These are phyloP conservation scores for Dothiorella sarmentorum DNA, from an alignment of 2,329 filamentous ascomycete species.

Conservation along the genomic window DNA sequence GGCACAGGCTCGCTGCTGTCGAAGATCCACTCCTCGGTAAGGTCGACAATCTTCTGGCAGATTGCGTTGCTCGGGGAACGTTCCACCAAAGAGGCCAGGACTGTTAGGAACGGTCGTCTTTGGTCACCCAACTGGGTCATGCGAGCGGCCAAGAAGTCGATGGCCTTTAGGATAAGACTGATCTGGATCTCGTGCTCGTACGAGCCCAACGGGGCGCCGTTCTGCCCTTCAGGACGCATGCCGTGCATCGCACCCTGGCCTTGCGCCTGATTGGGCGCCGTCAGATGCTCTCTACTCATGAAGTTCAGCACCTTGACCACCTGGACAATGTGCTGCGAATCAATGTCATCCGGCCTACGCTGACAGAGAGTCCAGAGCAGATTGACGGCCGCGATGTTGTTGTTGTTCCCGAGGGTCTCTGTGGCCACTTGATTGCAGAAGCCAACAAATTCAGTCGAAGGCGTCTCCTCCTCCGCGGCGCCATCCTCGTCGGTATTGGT, in stretches of 20 bases:
- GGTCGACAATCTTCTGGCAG: slow-evolving; percentile 86
- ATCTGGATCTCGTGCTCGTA: slow-evolving; percentile 88
- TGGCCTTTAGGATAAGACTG: slow-evolving; percentile 87
- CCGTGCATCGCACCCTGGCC: slow-evolving; percentile 30
- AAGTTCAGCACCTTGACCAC: slow-evolving; percentile 89
- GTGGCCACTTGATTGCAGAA: slow-evolving; percentile 83
- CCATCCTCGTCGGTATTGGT: slow-evolving; percentile 84
- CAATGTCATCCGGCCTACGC: slow-evolving; percentile 80
- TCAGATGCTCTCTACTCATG: slow-evolving; percentile 86
- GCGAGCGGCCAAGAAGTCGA: slow-evolving; percentile 84
- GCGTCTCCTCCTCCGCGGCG: slow-evolving; percentile 67
- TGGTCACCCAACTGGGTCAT: slow-evolving; percentile 93
- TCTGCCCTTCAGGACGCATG: slow-evolving; percentile 54
- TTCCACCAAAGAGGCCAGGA: slow-evolving; percentile 90
- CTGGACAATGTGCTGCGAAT: slow-evolving; percentile 72
- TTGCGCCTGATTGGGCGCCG: slow-evolving; percentile 53
- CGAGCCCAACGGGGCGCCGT: slow-evolving; percentile 59
- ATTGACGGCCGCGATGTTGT: slow-evolving; percentile 86
- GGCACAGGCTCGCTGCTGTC: slow-evolving; percentile 91
- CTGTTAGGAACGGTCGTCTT: slow-evolving; percentile 87
- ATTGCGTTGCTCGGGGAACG: slow-evolving; percentile 84
- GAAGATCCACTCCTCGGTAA: slow-evolving; percentile 97
- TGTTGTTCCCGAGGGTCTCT: slow-evolving; percentile 76
- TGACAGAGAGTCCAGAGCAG: slow-evolving; percentile 88
- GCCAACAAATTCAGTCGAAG: slow-evolving; percentile 81